These are phyloP conservation scores for Crassisporium funariophilum DNA, from an alignment of 768 basidiomycete genomes.

Conservation along the genomic window DNA sequence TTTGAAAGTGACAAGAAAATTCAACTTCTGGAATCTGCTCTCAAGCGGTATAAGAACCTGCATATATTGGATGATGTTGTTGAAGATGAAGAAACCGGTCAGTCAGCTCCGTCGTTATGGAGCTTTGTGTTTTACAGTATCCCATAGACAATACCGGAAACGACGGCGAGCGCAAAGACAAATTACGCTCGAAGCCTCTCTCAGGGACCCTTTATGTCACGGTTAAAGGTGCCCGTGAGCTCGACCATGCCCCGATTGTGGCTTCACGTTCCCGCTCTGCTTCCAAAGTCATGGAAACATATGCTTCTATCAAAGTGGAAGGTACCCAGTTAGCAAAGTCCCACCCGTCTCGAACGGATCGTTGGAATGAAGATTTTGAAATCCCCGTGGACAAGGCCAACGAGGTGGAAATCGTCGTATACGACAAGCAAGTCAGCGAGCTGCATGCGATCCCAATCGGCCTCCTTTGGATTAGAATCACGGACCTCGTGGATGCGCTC, in stretches of 20 bases:
- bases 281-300: slow-evolving; percentile 82
- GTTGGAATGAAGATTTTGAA: slow-evolving; percentile 98
- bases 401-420: slow-evolving; percentile 95
- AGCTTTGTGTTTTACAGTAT: slow-evolving; percentile 8
- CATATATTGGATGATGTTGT: slow-evolving; percentile 90
- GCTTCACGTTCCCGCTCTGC: slow-evolving; percentile 69
- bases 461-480: slow-evolving; percentile 91
- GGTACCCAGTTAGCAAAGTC: slow-evolving; percentile 91
- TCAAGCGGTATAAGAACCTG: slow-evolving; percentile 95
- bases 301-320: slow-evolving; percentile 94
- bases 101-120: slow-evolving; percentile 19
- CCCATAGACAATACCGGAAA: slow-evolving; percentile 51
- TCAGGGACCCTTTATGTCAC: slow-evolving; percentile 92
- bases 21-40: slow-evolving; percentile 85
- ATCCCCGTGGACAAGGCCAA: slow-evolving; percentile 97
- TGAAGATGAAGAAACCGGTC: slow-evolving; percentile 81
- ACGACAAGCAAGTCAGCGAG: slow-evolving; percentile 87
- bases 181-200: slow-evolving; percentile 88
- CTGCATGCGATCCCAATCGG: slow-evolving; percentile 87
- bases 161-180: slow-evolving; percentile 89
- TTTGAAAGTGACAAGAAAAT: slow-evolving; percentile 97
- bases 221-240: slow-evolving; percentile 87
- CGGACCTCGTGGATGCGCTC: slow-evolving; percentile 91
- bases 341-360: slow-evolving; percentile 90
- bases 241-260: slow-evolving; percentile 88